Conservation (phyloP, 2,329 filamentous ascomycete species). For the Exophiala oligosperma region DNA sequence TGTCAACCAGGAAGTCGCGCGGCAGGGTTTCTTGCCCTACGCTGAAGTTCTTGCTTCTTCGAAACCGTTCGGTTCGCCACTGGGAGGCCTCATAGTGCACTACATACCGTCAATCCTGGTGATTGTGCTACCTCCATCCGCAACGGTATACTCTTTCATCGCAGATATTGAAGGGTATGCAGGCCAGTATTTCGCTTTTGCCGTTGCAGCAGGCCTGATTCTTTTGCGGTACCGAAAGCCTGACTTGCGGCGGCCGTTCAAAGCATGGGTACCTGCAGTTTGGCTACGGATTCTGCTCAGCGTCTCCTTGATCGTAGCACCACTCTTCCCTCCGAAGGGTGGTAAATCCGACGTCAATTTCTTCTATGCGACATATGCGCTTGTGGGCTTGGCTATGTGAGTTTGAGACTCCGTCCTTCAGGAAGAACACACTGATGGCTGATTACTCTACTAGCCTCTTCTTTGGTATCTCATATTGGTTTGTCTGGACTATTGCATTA, state of each 20-base stretch:
- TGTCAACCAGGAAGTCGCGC: constrained; percentile 70
- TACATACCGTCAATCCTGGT: constrained; percentile 68
- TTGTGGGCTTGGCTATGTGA: constrained; percentile 49
- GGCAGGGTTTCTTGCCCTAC: constrained; percentile 69
- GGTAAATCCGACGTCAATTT: constrained; percentile 48
- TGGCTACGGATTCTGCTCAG: constrained; percentile 56
- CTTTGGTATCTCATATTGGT: constrained; percentile 67
- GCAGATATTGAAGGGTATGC: constrained; percentile 71
- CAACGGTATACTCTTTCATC: constrained; percentile 71
- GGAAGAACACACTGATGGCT: neutral
- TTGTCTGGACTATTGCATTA: constrained; percentile 62
- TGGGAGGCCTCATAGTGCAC: constrained; percentile 68
- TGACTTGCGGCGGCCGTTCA: constrained; percentile 63
- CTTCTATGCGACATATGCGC: constrained; percentile 55
- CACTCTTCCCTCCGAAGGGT: constrained; percentile 60
- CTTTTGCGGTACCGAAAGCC: constrained; percentile 61
- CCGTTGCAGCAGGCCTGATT: constrained; percentile 59
- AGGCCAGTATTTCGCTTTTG: constrained; percentile 60
- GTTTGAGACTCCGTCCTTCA: constrained; percentile 29
- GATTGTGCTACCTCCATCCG: constrained; percentile 64
- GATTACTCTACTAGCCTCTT: constrained; percentile 48
- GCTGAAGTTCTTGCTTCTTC: constrained; percentile 62
- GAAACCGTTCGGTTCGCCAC: constrained; percentile 64
- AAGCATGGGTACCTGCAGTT: constrained; percentile 63
- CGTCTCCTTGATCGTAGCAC: constrained; percentile 57